Evolutionary conservation across 345 rosid species (phyloP).

Genomic region (Linum tenue): DNA sequence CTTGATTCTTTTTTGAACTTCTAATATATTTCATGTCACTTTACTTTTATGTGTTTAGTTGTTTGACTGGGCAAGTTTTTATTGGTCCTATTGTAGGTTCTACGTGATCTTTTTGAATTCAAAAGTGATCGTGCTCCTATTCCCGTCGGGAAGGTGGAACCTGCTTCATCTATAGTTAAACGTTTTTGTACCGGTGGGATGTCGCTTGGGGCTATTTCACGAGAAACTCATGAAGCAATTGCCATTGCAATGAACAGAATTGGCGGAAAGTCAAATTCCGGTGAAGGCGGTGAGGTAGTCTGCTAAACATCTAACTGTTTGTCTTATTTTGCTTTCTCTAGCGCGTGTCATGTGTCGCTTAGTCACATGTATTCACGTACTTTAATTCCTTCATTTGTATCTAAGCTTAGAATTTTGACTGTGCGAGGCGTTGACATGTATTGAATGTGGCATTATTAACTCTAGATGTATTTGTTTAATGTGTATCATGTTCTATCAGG

Average conservation of each 20-base stretch:
- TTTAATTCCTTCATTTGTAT: too few species aligned
- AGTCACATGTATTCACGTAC: not conserved
- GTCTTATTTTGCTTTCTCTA: too few species aligned
- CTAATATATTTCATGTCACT: not conserved
- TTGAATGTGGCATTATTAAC: not conserved
- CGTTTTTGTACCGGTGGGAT: conserved; percentile 99
- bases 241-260: conserved; percentile 97
- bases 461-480: not conserved
- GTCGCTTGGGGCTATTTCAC: conserved; percentile 98
- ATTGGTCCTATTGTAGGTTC: conserved; percentile 46
- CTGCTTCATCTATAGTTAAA: conserved; percentile 72
- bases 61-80: conserved; percentile 11
- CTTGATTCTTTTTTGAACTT: not conserved
- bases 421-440: not conserved
- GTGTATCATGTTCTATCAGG: conserved; percentile 28
- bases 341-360: too few species aligned
- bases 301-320: conserved; percentile 2
- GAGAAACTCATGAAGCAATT: conserved; percentile 99
- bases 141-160: conserved; percentile 89
- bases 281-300: conserved; percentile 99
- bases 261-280: conserved; percentile 95
- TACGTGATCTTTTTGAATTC: conserved; percentile 93
- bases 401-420: too few species aligned
- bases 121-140: conserved; percentile 87
- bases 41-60: not conserved